These are phyloP conservation scores for Aspergillus nidulans DNA, from an alignment of 495 filamentous ascomycete species.

Conservation along the genomic window DNA sequence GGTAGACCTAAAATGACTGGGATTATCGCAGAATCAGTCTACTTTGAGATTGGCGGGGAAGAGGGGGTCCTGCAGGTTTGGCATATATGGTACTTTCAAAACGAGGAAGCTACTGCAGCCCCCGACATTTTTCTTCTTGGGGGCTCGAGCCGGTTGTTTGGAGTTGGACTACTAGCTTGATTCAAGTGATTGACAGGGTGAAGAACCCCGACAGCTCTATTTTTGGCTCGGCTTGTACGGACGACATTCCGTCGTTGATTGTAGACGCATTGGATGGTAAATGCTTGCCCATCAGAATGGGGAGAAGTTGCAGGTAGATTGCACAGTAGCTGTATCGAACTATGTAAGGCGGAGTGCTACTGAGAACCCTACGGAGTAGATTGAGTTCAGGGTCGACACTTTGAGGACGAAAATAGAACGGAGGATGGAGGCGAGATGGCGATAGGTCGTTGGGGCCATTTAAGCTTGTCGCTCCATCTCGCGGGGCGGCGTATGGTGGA, in stretches of 20 bases:
- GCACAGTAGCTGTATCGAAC: background rate
- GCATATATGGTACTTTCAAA: background rate
- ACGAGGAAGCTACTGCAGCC: background rate
- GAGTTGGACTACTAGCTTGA: background rate
- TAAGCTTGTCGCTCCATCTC: background rate
- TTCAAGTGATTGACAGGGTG: background rate
- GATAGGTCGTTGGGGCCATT: background rate
- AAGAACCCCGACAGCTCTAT: background rate
- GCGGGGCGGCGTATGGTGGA: background rate
- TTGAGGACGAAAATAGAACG: slow-evolving; percentile 1
- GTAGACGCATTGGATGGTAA: too few relatives aligned
- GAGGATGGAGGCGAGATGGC: background rate
- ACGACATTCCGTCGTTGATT: background rate
- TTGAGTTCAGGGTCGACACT: background rate
- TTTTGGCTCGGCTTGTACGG: background rate
- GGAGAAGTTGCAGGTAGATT: background rate
- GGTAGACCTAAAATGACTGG: background rate
- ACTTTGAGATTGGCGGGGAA: slow-evolving; percentile 1
- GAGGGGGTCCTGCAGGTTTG: background rate
- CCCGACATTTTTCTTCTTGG: background rate
- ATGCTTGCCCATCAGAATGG: too few relatives aligned
- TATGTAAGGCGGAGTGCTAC: background rate
- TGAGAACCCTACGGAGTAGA: too few relatives aligned
- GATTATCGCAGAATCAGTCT: slow-evolving; percentile 11
- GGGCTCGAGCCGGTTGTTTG: background rate